Evolutionary conservation across 768 basidiomycete species (phyloP), one percentile per base, ranked within the genome.

Genomic region (Tephrocybe sp.): DNA sequence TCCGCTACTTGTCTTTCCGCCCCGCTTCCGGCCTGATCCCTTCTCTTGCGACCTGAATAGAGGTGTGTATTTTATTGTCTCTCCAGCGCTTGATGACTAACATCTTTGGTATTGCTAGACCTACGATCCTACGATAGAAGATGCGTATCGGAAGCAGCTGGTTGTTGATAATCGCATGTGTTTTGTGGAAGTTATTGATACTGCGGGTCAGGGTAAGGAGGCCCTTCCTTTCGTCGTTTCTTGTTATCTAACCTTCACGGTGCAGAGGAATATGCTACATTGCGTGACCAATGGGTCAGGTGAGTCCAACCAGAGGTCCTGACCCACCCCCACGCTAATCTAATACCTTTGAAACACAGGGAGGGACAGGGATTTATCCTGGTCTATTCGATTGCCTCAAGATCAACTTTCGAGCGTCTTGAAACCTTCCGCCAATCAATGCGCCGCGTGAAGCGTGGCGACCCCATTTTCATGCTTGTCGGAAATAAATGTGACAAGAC

Each of bases 221-320:
- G 25, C 56, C 25, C 47, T 49, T 53, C 50, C 54, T 61, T 60
- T 46, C 56, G 55, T 50, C 51, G 49, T 44, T 49, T 47, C 41
- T 36, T n/a, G n/a, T n/a, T n/a, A n/a, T n/a, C 47, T 5, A 22
- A 7, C 32, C 16, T 44, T 28, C 22, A 40, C 68, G n/a, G n/a
- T n/a, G n/a, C n/a, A 97, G 94, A 98, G 89, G 94, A 97, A 67
- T 98, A 96, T 60, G 92, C 92, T 43, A 94, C 95, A 42, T 78
- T 98, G 56, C 86, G 94, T 58, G 93, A 97, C 75, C 95, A 98
- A 69, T 98, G 94, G 94, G 92, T 97, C 60, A 85, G 94, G 94
- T 96, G 53, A 69, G 87, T 78, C 48, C 41, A 47, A 37, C 45
- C 41, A 25, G 16, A 52, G 56, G 38, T 43, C 34, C 44, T 24